Evolutionary conservation across 1,284 basidiomycete genomes (phyloP), one percentile per base, ranked within the genome.

Genomic region (Bjerkandera adusta): DNA sequence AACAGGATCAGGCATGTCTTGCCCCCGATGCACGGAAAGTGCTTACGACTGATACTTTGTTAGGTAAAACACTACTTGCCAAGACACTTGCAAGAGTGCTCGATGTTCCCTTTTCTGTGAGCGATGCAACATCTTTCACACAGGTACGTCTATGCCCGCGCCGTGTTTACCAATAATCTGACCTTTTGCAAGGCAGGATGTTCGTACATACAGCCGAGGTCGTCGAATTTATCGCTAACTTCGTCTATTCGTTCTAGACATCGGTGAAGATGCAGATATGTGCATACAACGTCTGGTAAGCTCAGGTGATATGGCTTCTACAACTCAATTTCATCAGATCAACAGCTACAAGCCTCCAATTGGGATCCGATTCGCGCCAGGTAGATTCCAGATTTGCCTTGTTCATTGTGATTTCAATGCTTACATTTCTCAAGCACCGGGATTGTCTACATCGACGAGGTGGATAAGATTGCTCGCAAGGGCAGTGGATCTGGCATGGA

Each of bases 401-500:
- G 22, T 24, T 43, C 36, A 27, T 41, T 55, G 29, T 57, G 45
- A 26, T 34, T n/a, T 16, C 4, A 27, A 21, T 18, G 16, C 7
- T 15, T 41, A 4, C 15, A 22, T n/a, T 13, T 20, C 37, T 57
- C 43, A 54, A 92, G 90, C 58, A 82, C 83, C 58, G 93, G 93
- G 3, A 97, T 98, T 49, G 85, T 97, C 16, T 96, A 95, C 64
- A 95, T 98, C 43, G 96, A 98, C 60, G 96, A 98, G 69, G 75
- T 95, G 1, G 95, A 98, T 69, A 98, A 97, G 69, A 83, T 97
- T 45, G 89, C 90, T 3, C 77, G 85, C 30, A 86, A 83, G 48
- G 70, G 77, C 4, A 68, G 66, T n/a, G 66, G 75, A 21, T 72
- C 76, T 10, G 84, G 87, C 11, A 69, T 71, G 18, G 87, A 90